A percentile compares a stretch with the other conserved stretches of the same genome.
These are phyloP conservation scores for Aspergillus calidoustus DNA, from an alignment of 2,329 filamentous ascomycete genomes.

Conservation along the genomic window DNA sequence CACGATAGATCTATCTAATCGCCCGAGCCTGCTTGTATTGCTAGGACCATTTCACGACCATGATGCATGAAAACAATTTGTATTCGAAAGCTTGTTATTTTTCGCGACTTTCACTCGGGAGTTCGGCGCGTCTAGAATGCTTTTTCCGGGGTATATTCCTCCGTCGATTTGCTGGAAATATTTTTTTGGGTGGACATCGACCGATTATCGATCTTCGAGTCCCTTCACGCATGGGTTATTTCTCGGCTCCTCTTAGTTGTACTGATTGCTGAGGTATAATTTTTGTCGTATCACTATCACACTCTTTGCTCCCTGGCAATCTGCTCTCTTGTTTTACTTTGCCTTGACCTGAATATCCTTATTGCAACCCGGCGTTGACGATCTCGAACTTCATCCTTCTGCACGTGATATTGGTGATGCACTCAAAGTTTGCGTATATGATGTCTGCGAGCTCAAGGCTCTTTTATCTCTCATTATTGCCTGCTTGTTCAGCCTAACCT, in stretches of 20 bases:
- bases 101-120: constrained; percentile 31
- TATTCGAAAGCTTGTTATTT: constrained; percentile 29
- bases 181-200: constrained; percentile 13
- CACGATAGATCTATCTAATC: constrained; percentile 18
- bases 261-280: constrained; percentile 18
- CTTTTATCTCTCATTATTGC: background rate
- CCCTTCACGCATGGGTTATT: constrained; percentile 9
- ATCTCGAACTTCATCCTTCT: constrained; percentile 21
- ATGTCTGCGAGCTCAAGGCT: background rate
- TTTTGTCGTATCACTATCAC: constrained; percentile 11
- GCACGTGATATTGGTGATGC: background rate
- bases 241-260: constrained; percentile 12
- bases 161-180: constrained; percentile 2
- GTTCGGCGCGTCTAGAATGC: constrained; percentile 30
- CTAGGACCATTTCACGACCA: constrained; percentile 33
- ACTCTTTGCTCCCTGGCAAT: constrained; percentile 2
- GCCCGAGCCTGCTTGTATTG: constrained; percentile 29
- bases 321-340: constrained; percentile 12
- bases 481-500: background rate
- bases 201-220: constrained; percentile 13
- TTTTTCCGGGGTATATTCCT: constrained; percentile 17
- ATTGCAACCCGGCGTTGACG: constrained; percentile 33
- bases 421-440: background rate
- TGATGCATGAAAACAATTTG: constrained; percentile 40
- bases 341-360: constrained; percentile 16